Evolutionary conservation across 1,284 basidiomycete genomes (phyloP), one percentile per base, ranked within the genome.

Genomic region (Ustilago hordei): DNA sequence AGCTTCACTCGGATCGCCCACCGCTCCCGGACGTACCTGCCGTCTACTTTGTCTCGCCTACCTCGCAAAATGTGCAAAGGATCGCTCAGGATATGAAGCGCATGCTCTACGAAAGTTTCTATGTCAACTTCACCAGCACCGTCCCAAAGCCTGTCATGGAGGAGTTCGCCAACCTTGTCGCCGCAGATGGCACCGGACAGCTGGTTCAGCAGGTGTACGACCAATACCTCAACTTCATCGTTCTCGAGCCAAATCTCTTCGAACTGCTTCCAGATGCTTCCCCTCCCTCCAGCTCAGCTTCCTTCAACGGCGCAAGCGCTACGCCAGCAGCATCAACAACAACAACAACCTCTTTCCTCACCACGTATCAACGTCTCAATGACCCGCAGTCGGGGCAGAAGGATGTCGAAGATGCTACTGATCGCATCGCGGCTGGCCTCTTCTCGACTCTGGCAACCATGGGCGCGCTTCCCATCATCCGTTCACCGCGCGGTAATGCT

Each of bases 201-300:
- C 63, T 74, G 17, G 76, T 86, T 2, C 75, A 78, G 62, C 81
- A 84, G 53, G 80, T 86, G 15, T 86, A 78, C 52, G 84, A 86
- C 48, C 97, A 99, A 87, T 98, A 98, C 86, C 90, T 99, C 36
- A 96, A 97, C 72, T 99, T 98, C 87, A 92, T 99, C 65, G 91
- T 95, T 0, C 95, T 97, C 39, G 96, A 95, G 3, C 91, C 93
- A 1, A 94, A 92, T n/a, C 89, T 99, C 17, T 99, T 99, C 88
- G 97, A 95, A 39, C 89, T 98, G 6, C 88, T 98, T 5, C 92
- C 91, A 85, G 81, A 87, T 4, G 61, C 78, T 75, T 17, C 86
- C 81, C 52, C 85, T 8, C 74, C 87, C 17, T 74, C 75, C 47
- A 52, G 65, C 23, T 39, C 64, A 1, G 63, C 67, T 35, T n/a